Conservation (phyloP, 1,139 yeast species). For the Kodamaea arcana region DNA sequence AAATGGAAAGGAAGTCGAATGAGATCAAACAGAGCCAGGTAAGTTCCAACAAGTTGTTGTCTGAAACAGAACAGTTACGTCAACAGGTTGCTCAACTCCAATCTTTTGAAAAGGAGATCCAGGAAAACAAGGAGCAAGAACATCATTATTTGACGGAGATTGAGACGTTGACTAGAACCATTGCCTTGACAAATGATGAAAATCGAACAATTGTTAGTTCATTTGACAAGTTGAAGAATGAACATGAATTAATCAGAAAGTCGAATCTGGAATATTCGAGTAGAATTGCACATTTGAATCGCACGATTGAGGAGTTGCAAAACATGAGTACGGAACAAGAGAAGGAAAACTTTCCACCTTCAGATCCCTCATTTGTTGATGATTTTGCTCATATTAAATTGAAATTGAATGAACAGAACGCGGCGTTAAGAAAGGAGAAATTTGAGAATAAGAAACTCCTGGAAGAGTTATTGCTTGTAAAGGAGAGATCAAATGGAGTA, state of each 20-base stretch:
- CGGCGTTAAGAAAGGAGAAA: constrained; percentile 46
- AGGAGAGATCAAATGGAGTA: constrained; percentile 24
- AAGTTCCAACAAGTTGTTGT: constrained; percentile 3
- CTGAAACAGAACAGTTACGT: constrained; percentile 9
- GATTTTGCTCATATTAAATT: constrained; percentile 50
- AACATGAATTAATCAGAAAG: constrained; percentile 29
- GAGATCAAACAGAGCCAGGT: constrained; percentile 9
- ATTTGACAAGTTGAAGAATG: constrained; percentile 26
- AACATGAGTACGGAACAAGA: constrained; percentile 13
- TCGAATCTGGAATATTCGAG: constrained; percentile 26
- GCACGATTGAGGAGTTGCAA: not conserved
- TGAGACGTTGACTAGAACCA: constrained; percentile 7
- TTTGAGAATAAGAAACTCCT: constrained; percentile 51
- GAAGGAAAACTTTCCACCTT: constrained; percentile 41
- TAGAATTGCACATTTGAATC: constrained; percentile 15
- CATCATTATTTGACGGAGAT: constrained; percentile 8
- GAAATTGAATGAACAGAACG: constrained; percentile 51
- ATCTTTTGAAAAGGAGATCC: constrained; percentile 9
- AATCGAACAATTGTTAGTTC: constrained; percentile 15
- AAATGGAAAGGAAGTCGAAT: constrained; percentile 8
- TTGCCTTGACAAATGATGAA: constrained; percentile 10
- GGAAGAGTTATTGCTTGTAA: constrained; percentile 58
- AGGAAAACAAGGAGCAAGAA: constrained; percentile 7
- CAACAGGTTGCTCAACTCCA: constrained; percentile 9
- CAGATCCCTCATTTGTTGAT: constrained; percentile 31